These are phyloP conservation scores for Fusarium vanettenii DNA, from an alignment of 2,329 filamentous ascomycete species.

Conservation along the genomic window DNA sequence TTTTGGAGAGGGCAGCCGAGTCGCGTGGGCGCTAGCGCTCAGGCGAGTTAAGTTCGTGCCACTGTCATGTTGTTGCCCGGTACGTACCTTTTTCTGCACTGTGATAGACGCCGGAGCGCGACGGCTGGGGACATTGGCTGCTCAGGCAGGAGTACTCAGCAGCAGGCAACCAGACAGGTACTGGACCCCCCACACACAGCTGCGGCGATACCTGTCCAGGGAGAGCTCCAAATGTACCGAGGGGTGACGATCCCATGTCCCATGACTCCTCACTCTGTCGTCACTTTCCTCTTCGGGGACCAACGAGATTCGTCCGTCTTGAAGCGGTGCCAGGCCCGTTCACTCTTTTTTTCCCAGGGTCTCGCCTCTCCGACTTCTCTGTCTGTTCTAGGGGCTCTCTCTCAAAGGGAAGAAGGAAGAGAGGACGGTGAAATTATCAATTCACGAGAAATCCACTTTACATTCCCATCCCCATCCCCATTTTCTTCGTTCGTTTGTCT, in stretches of 20 bases:
- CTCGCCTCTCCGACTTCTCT: slow-evolving; percentile 7
- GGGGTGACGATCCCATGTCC: slow-evolving; percentile 31
- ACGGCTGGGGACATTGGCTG: slow-evolving; percentile 13
- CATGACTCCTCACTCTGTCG: slow-evolving; percentile 41
- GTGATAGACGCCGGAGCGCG: slow-evolving; percentile 9
- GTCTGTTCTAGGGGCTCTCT: not conserved
- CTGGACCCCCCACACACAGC: not conserved
- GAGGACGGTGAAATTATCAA: slow-evolving; percentile 33
- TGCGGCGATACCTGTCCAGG: slow-evolving; percentile 14
- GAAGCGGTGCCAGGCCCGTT: slow-evolving; percentile 7
- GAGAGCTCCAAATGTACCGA: slow-evolving; percentile 11
- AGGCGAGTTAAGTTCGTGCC: slow-evolving; percentile 17
- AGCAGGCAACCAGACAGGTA: slow-evolving; percentile 9
- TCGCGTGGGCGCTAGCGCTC: slow-evolving; percentile 26
- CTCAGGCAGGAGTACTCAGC: slow-evolving; percentile 8
- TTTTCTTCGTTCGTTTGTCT: slow-evolving; percentile 23
- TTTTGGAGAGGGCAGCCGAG: slow-evolving; percentile 21
- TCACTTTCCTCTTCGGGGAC: slow-evolving; percentile 39
- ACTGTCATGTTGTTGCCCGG: slow-evolving; percentile 18
- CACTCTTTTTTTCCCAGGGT: slow-evolving; percentile 29
- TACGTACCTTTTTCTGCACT: not conserved
- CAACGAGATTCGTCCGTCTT: slow-evolving; percentile 16
- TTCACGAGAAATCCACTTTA: slow-evolving; percentile 39
- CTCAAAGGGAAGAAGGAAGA: not conserved
- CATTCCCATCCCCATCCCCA: slow-evolving; percentile 34